phyloP scores from a whole-genome alignment of 2,329 filamentous ascomycete genomes.

The Trichophyton schoenleinii region DNA sequence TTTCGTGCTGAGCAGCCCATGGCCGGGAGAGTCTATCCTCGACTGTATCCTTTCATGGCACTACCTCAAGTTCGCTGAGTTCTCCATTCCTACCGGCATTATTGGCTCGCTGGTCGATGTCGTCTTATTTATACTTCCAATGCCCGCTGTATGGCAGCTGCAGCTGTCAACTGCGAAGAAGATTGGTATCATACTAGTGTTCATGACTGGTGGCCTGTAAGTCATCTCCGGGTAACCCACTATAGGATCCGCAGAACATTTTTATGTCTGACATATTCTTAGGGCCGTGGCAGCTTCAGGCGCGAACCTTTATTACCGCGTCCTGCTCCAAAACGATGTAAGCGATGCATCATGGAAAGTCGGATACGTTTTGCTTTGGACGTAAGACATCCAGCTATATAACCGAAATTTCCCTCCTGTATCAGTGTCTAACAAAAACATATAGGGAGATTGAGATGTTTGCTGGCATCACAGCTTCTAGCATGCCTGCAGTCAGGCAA shows the following conservation, averaged over 20 bases:
- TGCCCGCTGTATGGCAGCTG: conserved; percentile 3
- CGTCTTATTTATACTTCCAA: background rate
- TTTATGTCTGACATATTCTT: background rate
- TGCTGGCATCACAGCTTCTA: conserved; percentile 3
- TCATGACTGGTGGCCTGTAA: conserved; percentile 6
- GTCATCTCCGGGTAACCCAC: background rate
- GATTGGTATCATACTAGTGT: background rate
- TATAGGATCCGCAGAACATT: background rate
- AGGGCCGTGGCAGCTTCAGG: background rate
- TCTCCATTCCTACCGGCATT: conserved; percentile 1
- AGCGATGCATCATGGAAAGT: conserved; percentile 5
- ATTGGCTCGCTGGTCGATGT: background rate
- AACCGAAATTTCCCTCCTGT: background rate
- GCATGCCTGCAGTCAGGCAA: conserved; percentile 1
- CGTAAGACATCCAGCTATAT: background rate
- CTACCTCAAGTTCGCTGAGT: background rate
- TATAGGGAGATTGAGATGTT: background rate
- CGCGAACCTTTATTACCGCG: background rate
- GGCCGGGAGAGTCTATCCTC: conserved; percentile 1
- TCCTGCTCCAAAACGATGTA: background rate
- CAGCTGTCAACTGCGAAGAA: background rate
- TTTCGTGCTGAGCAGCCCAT: background rate
- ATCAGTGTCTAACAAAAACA: background rate
- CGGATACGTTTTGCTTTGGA: conserved; percentile 2
- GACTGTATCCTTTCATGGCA: background rate